These are phyloP conservation scores for Teratosphaeria nubilosa DNA, from an alignment of 2,329 filamentous ascomycete species.

Conservation along the genomic window DNA sequence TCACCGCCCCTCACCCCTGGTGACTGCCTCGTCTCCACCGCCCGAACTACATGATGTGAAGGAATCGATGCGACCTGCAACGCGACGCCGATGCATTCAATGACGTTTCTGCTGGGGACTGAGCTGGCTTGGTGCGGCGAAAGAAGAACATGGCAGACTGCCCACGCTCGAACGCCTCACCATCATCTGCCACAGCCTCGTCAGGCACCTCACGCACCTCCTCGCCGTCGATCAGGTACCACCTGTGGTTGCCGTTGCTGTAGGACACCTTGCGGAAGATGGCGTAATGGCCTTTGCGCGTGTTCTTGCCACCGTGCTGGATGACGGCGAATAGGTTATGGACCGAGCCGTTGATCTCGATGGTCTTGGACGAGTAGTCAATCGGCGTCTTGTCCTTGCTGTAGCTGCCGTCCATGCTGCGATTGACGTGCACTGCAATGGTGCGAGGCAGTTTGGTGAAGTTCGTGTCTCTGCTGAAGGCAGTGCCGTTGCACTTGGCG, in stretches of 20 bases:
- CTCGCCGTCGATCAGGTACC: constrained; percentile 4
- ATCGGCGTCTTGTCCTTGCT: not conserved
- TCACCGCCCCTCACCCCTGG: too few species aligned
- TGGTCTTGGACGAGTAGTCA: not conserved
- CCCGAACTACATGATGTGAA: too few species aligned
- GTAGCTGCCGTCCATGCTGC: not conserved
- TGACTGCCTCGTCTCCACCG: too few species aligned
- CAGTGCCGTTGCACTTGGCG: not conserved
- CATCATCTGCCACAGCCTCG: constrained; percentile 1
- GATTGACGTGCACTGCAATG: not conserved
- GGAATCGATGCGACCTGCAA: too few species aligned
- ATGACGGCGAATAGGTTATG: not conserved
- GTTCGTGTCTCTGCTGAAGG: not conserved
- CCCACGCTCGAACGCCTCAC: not conserved
- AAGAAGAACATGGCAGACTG: constrained; percentile 5
- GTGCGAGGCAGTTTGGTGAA: not conserved
- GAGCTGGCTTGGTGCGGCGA: not conserved
- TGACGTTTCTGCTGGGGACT: not conserved
- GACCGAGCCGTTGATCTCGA: not conserved
- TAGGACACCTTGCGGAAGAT: constrained; percentile 2
- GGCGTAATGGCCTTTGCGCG: constrained; percentile 8
- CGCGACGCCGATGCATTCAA: not conserved
- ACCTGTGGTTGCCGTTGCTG: constrained; percentile 1
- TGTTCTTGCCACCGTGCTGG: not conserved
- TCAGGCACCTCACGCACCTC: not conserved